Evolutionary conservation across 805 yeast species (phyloP), one percentile per base, ranked within the genome.

Genomic region (Sungouiozyma ichnusensis): DNA sequence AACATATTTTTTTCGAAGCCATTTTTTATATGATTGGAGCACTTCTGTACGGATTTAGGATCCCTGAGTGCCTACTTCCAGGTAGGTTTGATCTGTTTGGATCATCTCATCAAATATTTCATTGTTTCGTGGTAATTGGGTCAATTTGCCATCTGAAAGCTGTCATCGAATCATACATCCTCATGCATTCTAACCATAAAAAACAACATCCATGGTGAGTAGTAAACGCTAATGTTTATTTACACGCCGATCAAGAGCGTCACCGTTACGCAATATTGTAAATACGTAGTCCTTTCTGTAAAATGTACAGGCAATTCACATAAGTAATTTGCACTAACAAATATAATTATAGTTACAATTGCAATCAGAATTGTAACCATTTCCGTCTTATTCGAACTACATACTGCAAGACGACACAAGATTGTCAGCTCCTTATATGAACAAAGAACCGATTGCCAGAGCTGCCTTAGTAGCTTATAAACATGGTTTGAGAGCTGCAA

Each of bases 31-130:
- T 85, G 4, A 48, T 65, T 1, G 97, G 97, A 1, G 95, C 96
- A 0, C 62, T 71, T 0, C 58, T 87, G 35, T 87, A 87, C 57
- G 95, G 95, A 0, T 64, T 70, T 39, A 68, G 95, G 45, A 59
- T 85, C 20, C 97, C 97, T 0, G 97, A 87, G 57, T 65, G 83
- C 36, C 40, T 52, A 5, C 68, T 70, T 38, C 85, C 86, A 1
- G 87, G 87, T 0, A 58, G 40, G 29, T 82, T 74, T 51, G 95
- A 85, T 51, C 50, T 74, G 13, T 65, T 74, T 49, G 95, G 94
- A 7, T 80, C 80, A 50, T 81, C 92, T 7, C 96, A 86, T 58
- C 95, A 86, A 57, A 72, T 85, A 3, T 85, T 86, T 60, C 95
- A 85, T 55, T 63, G 81, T 4, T 62, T 81, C 54, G 94, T 85